Percentiles rank a stretch among this genome's conserved stretches.
phyloP scores from a whole-genome alignment of 352 stramenopile genomes.

The Pilasporangium apinafurcum region DNA sequence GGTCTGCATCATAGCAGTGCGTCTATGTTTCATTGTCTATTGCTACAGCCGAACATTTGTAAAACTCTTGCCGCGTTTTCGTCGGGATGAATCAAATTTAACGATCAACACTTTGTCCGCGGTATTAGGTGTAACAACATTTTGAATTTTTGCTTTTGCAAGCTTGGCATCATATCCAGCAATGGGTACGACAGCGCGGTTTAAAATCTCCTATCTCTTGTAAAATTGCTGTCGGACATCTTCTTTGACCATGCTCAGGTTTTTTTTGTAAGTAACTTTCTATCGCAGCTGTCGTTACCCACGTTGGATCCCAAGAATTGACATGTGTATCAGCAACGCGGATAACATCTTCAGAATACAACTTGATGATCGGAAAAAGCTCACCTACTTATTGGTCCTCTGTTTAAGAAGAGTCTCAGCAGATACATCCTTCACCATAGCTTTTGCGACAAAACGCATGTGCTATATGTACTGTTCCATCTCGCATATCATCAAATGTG shows the following conservation, averaged over 20 bases:
- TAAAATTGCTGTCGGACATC: conserved; percentile 21
- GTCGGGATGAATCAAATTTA: conserved; percentile 4
- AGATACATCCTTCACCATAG: conserved; percentile 27
- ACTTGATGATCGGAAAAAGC: not conserved
- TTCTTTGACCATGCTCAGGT: conserved; percentile 23
- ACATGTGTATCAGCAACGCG: not conserved
- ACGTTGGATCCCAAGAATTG: too few species aligned
- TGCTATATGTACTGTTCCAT: not conserved
- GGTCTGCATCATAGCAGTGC: conserved; percentile 17
- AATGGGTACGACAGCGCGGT: conserved; percentile 9
- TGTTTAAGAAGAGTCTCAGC: conserved; percentile 29
- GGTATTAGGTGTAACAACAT: not conserved
- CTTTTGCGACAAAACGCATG: not conserved
- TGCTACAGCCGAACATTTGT: conserved; percentile 1
- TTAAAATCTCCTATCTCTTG: conserved; percentile 26
- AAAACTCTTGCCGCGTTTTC: not conserved
- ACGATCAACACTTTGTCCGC: not conserved
- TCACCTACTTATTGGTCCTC: conserved; percentile 29
- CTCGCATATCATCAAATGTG: conserved; percentile 29
- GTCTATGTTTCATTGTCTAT: conserved; percentile 18
- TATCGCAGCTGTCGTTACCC: conserved; percentile 2
- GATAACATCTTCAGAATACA: not conserved
- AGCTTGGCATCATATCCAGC: conserved; percentile 3
- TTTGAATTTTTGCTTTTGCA: not conserved
- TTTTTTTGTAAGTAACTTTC: conserved; percentile 37